Evolutionary conservation across 1,284 basidiomycete species (phyloP), one percentile per base, ranked within the genome.

Genomic region (Puccinia novopanici): DNA sequence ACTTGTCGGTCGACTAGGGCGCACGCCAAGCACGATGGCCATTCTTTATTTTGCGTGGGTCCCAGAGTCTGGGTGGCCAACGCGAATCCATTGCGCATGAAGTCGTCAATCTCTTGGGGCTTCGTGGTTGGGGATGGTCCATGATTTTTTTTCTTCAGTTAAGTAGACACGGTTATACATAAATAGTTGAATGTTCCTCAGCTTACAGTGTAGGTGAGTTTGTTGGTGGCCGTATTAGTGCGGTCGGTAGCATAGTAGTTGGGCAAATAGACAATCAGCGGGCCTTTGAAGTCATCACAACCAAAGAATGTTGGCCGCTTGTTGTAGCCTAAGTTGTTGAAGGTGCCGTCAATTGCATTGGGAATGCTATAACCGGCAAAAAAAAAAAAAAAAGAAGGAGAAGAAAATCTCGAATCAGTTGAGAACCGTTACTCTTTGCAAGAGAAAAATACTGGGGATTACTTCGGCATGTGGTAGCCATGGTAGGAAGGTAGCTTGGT

Each of bases 1-100:
- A 73, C 45, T 74, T 80, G 78, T 42, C 71, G 68, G 37, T 80
- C 78, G 12, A 80, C 72, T 24, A 80, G 45, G 6, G 78, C 78
- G 42, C 78, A 80, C 8, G 78, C 78, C 22, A 80, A 37, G 34
- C 78, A 80, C 9, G 24, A 37, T 1, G 68, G 57, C 78, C 78
- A 80, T n/a, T 54, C 59, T 27, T 57, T 40, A 48, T 79, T 59
- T 22, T 59, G 52, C 12, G 67, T 79, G 0, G 78, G 70, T 37
- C 78, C 78, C 10, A 42, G 27, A 34, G 9, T 73, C 30, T 80
- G 78, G 65, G 30, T 73, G 22, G 78, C 78, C n/a, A 80, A 73
- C 34, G 70, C 70, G 45, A 80, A 80, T 52, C 78, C 78, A 45
- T 80, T 80, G 9, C 2, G 10, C 22, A 80, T 42, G 40, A 74